Percentiles rank a stretch among this genome's conserved stretches.
Evolutionary conservation across 192 early-diverging fungal genomes (phyloP).

Genomic region (Rhizophagus prolifer): DNA sequence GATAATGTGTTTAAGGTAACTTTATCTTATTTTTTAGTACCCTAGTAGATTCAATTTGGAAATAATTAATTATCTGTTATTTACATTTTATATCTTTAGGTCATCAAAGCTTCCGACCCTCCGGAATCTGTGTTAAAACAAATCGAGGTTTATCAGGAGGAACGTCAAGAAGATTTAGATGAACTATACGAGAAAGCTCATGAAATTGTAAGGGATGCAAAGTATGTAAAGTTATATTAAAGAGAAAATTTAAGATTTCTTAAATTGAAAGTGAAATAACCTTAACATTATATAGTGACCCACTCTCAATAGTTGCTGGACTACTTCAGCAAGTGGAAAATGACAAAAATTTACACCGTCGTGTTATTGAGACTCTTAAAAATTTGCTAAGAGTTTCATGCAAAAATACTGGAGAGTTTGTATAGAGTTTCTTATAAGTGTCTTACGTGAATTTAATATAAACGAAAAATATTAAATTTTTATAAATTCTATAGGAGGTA

Average conservation of each 20-base stretch:
- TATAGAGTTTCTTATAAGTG: background rate
- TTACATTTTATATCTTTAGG: background rate
- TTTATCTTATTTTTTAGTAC: conserved; percentile 14
- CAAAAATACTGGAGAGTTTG: background rate
- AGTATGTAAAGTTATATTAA: background rate
- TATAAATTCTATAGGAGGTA: conserved; percentile 31
- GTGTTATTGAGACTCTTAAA: conserved; percentile 37
- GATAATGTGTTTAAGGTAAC: conserved; percentile 44
- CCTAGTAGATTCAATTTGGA: background rate
- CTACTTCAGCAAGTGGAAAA: conserved; percentile 29
- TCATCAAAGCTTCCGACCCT: conserved; percentile 28
- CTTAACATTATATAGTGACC: background rate
- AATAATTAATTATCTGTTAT: background rate
- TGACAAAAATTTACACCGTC: conserved; percentile 37
- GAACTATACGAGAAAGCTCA: conserved; percentile 41
- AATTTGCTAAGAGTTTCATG: conserved; percentile 30
- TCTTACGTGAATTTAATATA: background rate
- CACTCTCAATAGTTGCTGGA: conserved; percentile 14
- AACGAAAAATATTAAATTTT: background rate
- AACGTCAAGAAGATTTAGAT: conserved; percentile 44
- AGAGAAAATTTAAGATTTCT: background rate
- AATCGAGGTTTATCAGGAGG: conserved; percentile 45
- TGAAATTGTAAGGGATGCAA: conserved; percentile 31
- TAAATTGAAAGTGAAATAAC: background rate
- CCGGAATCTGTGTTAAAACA: conserved; percentile 46